A percentile compares a stretch with the other conserved stretches of the same genome.
Conservation (phyloP, 2,329 filamentous ascomycete genomes). For the Aureobasidium vineae region DNA sequence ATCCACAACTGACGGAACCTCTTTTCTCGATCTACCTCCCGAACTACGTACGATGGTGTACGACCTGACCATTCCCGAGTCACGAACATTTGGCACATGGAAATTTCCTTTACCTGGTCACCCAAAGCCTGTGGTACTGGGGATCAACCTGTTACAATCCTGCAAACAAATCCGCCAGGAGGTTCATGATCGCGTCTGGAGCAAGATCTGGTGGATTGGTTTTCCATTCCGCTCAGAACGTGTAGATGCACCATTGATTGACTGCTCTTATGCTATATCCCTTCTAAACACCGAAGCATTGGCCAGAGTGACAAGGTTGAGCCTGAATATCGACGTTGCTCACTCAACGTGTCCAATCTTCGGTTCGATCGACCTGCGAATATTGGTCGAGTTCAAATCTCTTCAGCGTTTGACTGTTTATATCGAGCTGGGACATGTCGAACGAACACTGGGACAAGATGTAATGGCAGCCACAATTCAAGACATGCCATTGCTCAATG, state of each 20-base stretch:
- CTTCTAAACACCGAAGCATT: neutral
- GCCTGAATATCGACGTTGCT: too few species aligned
- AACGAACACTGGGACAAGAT: too few species aligned
- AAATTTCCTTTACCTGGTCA: neutral
- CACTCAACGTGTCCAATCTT: too few species aligned
- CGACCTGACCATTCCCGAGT: too few species aligned
- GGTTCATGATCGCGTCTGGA: neutral
- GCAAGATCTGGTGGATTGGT: fast-evolving
- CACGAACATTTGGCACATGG: too few species aligned
- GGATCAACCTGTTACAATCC: neutral
- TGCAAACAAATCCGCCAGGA: neutral
- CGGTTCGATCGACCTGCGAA: too few species aligned
- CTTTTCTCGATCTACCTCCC: neutral
- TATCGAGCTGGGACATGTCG: too few species aligned
- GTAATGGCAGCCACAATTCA: too few species aligned
- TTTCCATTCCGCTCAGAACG: neutral
- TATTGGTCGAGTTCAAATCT: too few species aligned
- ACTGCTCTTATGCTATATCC: neutral
- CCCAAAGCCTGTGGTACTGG: neutral
- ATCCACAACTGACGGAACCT: neutral
- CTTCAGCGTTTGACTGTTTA: too few species aligned
- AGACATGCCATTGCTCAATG: too few species aligned
- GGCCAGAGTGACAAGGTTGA: too few species aligned
- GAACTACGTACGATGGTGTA: neutral
- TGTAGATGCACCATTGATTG: neutral